Conservation (phyloP, 495 filamentous ascomycete genomes). For the Penicillium maclennaniae region DNA sequence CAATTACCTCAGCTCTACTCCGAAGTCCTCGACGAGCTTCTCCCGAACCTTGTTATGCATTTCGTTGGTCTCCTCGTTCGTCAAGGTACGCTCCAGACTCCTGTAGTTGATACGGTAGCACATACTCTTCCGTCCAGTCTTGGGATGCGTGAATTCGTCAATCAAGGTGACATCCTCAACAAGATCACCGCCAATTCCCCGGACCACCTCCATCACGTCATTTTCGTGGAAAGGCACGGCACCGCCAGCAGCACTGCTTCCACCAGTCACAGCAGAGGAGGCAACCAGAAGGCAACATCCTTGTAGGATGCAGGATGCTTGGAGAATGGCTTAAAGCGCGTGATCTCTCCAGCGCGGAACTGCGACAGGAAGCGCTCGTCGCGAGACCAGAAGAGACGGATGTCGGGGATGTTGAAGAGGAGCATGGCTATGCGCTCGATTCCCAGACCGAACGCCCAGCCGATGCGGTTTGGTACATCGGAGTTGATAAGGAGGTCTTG, state of each 20-base stretch:
- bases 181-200: slow-evolving; percentile 70
- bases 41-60: slow-evolving; percentile 64
- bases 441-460: slow-evolving; percentile 95
- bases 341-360: slow-evolving; percentile 66
- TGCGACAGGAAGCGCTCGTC: slow-evolving; percentile 80
- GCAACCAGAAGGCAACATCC: slow-evolving; percentile 93
- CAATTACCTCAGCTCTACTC: slow-evolving; percentile 73
- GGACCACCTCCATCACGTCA: slow-evolving; percentile 92
- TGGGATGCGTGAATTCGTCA: slow-evolving; percentile 89
- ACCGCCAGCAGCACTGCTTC: slow-evolving; percentile 50
- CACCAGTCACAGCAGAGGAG: slow-evolving; percentile 38
- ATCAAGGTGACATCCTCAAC: slow-evolving; percentile 82
- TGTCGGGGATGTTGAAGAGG: slow-evolving; percentile 91
- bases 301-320: slow-evolving; percentile 83
- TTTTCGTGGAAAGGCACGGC: slow-evolving; percentile 75
- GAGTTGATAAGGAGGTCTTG: slow-evolving; percentile 77
- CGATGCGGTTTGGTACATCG: slow-evolving; percentile 67
- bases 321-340: slow-evolving; percentile 78
- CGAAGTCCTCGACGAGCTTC: slow-evolving; percentile 61
- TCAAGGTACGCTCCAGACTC: slow-evolving; percentile 84
- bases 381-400: slow-evolving; percentile 92
- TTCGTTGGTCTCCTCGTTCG: slow-evolving; percentile 69
- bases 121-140: slow-evolving; percentile 73
- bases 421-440: slow-evolving; percentile 95
- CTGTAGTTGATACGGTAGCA: slow-evolving; percentile 93